A percentile compares a stretch with the other conserved stretches of the same genome.
Evolutionary conservation across 257 asterid species (phyloP).

Genomic region (Echium plantagineum): DNA sequence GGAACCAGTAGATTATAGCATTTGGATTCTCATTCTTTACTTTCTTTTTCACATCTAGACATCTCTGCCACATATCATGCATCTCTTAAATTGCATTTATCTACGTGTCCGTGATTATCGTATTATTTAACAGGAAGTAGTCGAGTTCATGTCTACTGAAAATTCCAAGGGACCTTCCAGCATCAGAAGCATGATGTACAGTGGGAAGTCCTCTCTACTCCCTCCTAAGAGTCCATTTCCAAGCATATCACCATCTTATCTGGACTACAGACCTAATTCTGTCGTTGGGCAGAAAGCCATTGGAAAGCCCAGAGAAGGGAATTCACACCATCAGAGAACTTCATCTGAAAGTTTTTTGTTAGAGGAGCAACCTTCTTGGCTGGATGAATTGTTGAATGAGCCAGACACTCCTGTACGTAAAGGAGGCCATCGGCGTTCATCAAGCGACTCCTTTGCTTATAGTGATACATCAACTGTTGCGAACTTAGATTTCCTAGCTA

Average conservation of each 20-base stretch:
- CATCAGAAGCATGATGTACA: conserved; percentile 52
- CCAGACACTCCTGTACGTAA: conserved; percentile 83
- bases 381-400: conserved; percentile 81
- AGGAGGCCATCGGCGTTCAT: conserved; percentile 93
- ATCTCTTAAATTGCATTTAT: not conserved
- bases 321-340: conserved; percentile 72
- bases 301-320: conserved; percentile 46
- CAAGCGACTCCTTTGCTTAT: conserved; percentile 88
- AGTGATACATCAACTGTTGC: conserved; percentile 23
- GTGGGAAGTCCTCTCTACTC: conserved; percentile 56
- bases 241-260: conserved; percentile 47
- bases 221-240: conserved; percentile 96
- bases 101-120: not conserved
- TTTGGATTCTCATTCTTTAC: too few species aligned
- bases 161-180: conserved; percentile 75
- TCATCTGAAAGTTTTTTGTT: conserved; percentile 68
- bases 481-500: conserved; percentile 13
- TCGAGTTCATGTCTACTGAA: conserved; percentile 35
- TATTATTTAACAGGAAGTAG: conserved; percentile 27
- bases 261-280: conserved; percentile 53
- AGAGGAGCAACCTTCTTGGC: conserved; percentile 92
- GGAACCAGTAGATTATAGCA: too few species aligned
- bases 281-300: conserved; percentile 33
- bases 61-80: not conserved
- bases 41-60: not conserved